Base-by-base conservation (phyloP, 2,329 filamentous ascomycete genomes). In the Aspergillus cejpii region DNA sequence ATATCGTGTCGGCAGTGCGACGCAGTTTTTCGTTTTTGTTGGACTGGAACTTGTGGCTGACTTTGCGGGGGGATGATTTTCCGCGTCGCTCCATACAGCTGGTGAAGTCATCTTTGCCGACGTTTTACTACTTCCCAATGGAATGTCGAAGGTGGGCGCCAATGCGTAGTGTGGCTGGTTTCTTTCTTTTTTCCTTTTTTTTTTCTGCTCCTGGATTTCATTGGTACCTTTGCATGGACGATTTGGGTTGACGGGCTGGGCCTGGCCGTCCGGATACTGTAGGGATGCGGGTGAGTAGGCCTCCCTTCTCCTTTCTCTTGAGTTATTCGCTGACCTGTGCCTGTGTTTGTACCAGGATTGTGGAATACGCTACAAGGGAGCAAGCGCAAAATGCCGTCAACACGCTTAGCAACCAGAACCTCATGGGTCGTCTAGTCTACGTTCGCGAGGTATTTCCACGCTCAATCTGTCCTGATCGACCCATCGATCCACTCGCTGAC, bases 91-190 rank as follows among this genome's bases (percentile, higher is more conserved):
- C n/a, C 29, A 56, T 66, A 60, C 73, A 97, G 92, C 92, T 77
- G 92, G 92, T 80, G 91, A 97, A 74, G 92, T 98, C 71, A 83
- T 97, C 76, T 98, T 95, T 77, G 92, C 92, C 77, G 92, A 98
- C 80, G 92, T 98, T 68, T 84, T 98, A 74, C 80, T 95, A 73
- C 89, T 98, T 84, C 92, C 92, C 67, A 98, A 98, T 81, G 92
- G 92, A 90, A 98, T 98, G 92, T 97, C 91, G 87, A 98, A 98
- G 91, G 91, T 97, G 90, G 88, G 87, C 89, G 83, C 84, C 79
- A 85, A 86, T 78, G 82, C 76, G 79, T 90, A 85, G 85, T 83
- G 80, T 83, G 85, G 84, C 81, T 87, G 87, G 86, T 80, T 81
- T 81, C 74, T 83, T 76, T 76, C 56, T 53, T 60, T 61, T 76